A percentile compares a stretch with the other conserved stretches of the same genome.
phyloP scores from a whole-genome alignment of 768 basidiomycete species.

The Hemileccinum impolitum region DNA sequence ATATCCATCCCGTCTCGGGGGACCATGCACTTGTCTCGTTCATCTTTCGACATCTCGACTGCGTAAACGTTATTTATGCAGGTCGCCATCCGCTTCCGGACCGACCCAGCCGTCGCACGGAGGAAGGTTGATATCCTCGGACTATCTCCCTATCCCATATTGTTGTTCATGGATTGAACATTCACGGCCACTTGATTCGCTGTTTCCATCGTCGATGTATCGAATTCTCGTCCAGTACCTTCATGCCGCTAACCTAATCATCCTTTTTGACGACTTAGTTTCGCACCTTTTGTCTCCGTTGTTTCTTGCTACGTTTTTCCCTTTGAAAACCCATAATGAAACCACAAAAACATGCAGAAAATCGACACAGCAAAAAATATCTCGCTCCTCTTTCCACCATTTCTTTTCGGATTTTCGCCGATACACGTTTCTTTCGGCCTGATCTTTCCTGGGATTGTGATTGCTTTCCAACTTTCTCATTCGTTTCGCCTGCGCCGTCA shows the following conservation, averaged over 20 bases:
- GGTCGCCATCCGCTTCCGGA: slow-evolving; percentile 14
- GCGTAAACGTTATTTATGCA: slow-evolving; percentile 32
- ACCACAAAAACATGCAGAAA: slow-evolving; percentile 38
- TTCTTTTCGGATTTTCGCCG: slow-evolving; percentile 17
- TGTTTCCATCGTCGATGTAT: slow-evolving; percentile 32
- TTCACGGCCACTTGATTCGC: slow-evolving; percentile 22
- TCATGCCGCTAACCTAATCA: slow-evolving; percentile 35
- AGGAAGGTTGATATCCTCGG: slow-evolving; percentile 31
- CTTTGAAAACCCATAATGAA: slow-evolving; percentile 29
- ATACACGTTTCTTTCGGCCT: slow-evolving; percentile 3
- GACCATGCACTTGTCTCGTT: slow-evolving; percentile 35
- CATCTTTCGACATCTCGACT: slow-evolving; percentile 28
- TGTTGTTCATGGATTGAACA: slow-evolving; percentile 38
- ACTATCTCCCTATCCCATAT: slow-evolving; percentile 28
- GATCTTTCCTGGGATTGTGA: slow-evolving; percentile 9
- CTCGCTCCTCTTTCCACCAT: slow-evolving; percentile 30
- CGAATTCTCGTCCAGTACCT: slow-evolving; percentile 28
- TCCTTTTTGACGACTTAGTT: slow-evolving; percentile 36
- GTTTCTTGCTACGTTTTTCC: slow-evolving; percentile 38
- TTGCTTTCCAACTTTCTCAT: slow-evolving; percentile 26
- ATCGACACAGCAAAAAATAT: slow-evolving; percentile 46
- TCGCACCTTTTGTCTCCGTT: slow-evolving; percentile 32
- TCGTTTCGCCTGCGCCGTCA: slow-evolving; percentile 20
- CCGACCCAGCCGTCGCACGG: slow-evolving; percentile 25
- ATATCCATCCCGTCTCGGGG: slow-evolving; percentile 63